Conservation (phyloP, 192 early-diverging fungal species). For the Linnemannia exigua region DNA sequence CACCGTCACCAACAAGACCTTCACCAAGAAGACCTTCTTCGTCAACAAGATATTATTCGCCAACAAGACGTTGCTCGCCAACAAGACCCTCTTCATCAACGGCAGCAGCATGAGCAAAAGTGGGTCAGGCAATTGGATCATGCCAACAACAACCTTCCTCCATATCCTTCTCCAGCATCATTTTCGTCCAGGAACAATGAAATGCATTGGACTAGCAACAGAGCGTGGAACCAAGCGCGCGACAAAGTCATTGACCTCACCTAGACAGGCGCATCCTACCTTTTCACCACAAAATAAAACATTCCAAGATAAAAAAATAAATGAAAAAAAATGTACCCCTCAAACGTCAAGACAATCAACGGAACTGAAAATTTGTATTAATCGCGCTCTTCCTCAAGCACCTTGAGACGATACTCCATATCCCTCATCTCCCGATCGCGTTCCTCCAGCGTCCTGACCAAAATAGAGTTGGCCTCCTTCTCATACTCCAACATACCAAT, state of each 20-base stretch:
- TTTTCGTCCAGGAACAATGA: not conserved
- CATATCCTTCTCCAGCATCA: not conserved
- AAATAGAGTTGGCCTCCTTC: constrained; percentile 9
- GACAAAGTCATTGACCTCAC: not conserved
- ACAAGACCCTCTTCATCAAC: not conserved
- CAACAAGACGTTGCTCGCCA: no score
- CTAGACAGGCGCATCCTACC: not conserved
- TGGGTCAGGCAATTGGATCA: not conserved
- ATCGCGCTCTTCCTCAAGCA: constrained; percentile 27
- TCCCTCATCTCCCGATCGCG: constrained; percentile 28
- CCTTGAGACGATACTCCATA: constrained; percentile 30
- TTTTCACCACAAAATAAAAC: not conserved
- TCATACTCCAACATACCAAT: constrained; percentile 35
- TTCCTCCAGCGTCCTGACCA: constrained; percentile 21
- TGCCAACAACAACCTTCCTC: not conserved
- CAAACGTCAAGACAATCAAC: no score
- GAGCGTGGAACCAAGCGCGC: not conserved
- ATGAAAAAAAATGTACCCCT: no score
- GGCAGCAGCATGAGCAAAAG: not conserved
- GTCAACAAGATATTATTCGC: no score
- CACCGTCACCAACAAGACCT: no score
- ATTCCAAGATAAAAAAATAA: not conserved
- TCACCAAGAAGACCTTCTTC: no score
- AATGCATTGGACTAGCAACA: not conserved
- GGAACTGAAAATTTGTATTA: not conserved